These are phyloP conservation scores for Auricularia sp. DNA, from an alignment of 768 basidiomycete genomes.

Conservation along the genomic window DNA sequence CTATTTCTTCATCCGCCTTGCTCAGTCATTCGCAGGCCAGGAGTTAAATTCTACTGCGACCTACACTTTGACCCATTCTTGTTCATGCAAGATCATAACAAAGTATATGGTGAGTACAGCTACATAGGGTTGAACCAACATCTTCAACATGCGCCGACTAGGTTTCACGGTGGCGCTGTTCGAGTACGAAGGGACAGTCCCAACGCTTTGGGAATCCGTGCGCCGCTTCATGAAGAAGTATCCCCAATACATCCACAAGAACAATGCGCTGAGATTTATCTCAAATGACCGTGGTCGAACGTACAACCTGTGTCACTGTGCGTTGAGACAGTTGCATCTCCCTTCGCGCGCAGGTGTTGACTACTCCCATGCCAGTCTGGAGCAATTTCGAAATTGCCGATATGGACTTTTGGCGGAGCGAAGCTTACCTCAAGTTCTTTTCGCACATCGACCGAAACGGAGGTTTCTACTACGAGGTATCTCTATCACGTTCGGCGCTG, in stretches of 20 bases:
- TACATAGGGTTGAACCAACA: not conserved
- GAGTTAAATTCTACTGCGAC: constrained; percentile 75
- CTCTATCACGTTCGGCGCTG: not conserved
- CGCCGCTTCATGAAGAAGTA: constrained; percentile 60
- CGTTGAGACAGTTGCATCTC: constrained; percentile 8
- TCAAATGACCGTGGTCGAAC: constrained; percentile 63
- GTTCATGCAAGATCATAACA: constrained; percentile 68
- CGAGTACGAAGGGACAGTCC: constrained; percentile 74
- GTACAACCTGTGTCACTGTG: constrained; percentile 72
- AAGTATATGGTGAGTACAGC: constrained; percentile 58
- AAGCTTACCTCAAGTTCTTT: constrained; percentile 77
- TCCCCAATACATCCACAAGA: constrained; percentile 47
- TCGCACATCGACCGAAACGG: constrained; percentile 69
- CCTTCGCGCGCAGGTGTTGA: not conserved
- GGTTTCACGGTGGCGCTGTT: constrained; percentile 72
- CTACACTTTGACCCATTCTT: constrained; percentile 67
- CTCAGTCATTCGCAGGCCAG: constrained; percentile 39
- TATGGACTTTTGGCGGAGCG: constrained; percentile 74
- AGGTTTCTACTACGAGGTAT: constrained; percentile 84
- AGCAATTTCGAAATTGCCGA: constrained; percentile 89
- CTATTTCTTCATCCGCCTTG: not conserved
- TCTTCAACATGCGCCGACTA: constrained; percentile 16
- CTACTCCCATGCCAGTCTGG: constrained; percentile 51
- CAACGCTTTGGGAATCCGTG: constrained; percentile 66
- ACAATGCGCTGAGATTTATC: constrained; percentile 66